Evolutionary conservation across 1,284 basidiomycete genomes (phyloP), one percentile per base, ranked within the genome.

Genomic region (Tilletiopsis washingtonensis): DNA sequence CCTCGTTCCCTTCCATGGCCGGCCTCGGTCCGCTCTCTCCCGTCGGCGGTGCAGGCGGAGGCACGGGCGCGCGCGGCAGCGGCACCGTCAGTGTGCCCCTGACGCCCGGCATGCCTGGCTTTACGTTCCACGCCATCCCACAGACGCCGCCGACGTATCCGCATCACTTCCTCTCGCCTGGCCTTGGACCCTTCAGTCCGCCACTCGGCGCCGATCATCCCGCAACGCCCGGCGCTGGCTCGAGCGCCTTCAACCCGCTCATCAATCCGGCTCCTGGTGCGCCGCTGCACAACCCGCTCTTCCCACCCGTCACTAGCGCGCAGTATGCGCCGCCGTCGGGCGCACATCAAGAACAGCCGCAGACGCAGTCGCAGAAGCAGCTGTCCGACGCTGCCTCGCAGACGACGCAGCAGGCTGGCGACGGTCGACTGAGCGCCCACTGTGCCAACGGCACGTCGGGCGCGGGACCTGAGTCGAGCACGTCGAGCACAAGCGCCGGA

Each of bases 61-160:
- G 32, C 17, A 24, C 15, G 15, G 32, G 32, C 32, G 12, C 12
- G 17, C 12, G 12, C 12, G 12, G 17, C 12, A 11, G 32, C 17
- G 12, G 17, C 38, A 39, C 17, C 26, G 27, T 6, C 42, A 56
- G 53, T 11, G 45, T 64, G 14, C 69, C 73, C 15, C 73, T 76
- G 67, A 75, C 75, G 6, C 75, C 74, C 3, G 71, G 71, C 6
- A 75, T 76, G 75, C 75, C 75, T 0, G 74, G 73, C 2, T 76
- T 76, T 51, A 67, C 72, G 0, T 73, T 76, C 40, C 72, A 73
- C 14, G 62, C 70, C 14, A 65, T 75, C 44, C 72, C 73, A 1
- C 67, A 74, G 45, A 76, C 75, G 14, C 75, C 75, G 1, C 75
- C 75, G 3, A 54, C 74, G 34, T 62, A 75, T 40, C 61, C 63